Evolutionary conservation across 495 filamentous ascomycete genomes (phyloP).

Genomic region (Talaromyces adpressus): DNA sequence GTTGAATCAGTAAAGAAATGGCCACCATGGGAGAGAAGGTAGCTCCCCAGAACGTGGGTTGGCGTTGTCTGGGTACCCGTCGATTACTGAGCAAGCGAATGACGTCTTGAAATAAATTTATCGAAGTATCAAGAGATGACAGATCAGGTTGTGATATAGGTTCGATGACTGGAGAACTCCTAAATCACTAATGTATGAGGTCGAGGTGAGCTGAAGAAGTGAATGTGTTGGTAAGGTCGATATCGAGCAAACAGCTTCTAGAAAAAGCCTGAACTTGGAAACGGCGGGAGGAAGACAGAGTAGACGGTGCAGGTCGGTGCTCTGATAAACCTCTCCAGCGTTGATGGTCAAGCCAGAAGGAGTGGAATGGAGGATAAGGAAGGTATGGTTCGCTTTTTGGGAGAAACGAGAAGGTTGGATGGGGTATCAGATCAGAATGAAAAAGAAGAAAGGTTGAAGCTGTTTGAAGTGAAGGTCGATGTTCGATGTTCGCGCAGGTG

Average conservation of each 20-base stretch:
- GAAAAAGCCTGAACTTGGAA: conserved; percentile 2
- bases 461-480: conserved; percentile 6
- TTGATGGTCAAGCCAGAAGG: background rate
- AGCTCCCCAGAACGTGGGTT: conserved; percentile 24
- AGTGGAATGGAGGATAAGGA: conserved; percentile 4
- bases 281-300: conserved; percentile 5
- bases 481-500: background rate
- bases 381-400: conserved; percentile 13
- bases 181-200: background rate
- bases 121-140: background rate
- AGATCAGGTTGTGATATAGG: background rate
- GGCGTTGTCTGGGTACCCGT: conserved; percentile 25
- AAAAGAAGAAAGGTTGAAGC: conserved; percentile 11
- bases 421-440: conserved; percentile 11
- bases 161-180: background rate
- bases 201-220: background rate
- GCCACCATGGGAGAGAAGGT: conserved; percentile 40
- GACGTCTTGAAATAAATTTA: conserved; percentile 29
- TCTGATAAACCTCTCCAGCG: background rate
- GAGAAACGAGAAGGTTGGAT: conserved; percentile 16
- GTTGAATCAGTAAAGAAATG: conserved; percentile 27
- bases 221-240: background rate
- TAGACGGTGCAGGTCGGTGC: conserved; percentile 12
- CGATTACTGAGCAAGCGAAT: conserved; percentile 29
- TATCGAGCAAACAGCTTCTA: background rate